phyloP scores from a whole-genome alignment of 176 grass and related monocot genomes.

The Carex parvula region DNA sequence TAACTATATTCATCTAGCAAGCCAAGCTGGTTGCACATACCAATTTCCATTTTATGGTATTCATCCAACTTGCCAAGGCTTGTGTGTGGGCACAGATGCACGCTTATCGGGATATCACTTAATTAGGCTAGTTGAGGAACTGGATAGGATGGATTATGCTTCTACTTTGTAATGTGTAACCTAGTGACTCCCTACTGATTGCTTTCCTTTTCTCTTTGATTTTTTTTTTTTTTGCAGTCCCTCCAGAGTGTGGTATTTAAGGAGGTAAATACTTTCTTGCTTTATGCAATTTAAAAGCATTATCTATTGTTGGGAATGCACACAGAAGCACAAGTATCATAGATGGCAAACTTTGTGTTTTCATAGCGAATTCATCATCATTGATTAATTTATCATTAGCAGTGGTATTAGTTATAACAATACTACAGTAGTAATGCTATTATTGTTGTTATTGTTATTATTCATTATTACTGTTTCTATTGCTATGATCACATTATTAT shows the following conservation, averaged over 20 bases:
- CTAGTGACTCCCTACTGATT: conserved; percentile 19
- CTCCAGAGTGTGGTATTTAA: conserved; percentile 99
- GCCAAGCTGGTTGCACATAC: neutral
- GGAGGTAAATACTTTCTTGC: conserved; percentile 45
- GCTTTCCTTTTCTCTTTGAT: neutral
- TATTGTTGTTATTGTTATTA: conserved; percentile 14
- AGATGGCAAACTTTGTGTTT: neutral
- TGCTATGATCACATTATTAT: conserved; percentile 11
- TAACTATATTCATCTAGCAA: conserved; percentile 1
- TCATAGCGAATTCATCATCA: neutral
- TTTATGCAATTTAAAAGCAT: neutral
- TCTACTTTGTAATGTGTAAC: neutral
- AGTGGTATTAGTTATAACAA: neutral
- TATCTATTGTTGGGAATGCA: neutral
- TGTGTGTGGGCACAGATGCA: neutral
- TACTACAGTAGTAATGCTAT: neutral
- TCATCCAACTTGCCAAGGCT: neutral
- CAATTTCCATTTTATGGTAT: neutral
- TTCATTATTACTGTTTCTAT: neutral
- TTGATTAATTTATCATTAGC: neutral
- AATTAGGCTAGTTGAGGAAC: neutral
- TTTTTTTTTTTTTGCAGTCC: conserved; percentile 67
- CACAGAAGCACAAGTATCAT: neutral
- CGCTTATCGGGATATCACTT: neutral
- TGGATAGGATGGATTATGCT: conserved; percentile 19